These are phyloP conservation scores for Batrachochytrium dendrobatidis DNA, from an alignment of 371 early-diverging fungal genomes.

Conservation along the genomic window DNA sequence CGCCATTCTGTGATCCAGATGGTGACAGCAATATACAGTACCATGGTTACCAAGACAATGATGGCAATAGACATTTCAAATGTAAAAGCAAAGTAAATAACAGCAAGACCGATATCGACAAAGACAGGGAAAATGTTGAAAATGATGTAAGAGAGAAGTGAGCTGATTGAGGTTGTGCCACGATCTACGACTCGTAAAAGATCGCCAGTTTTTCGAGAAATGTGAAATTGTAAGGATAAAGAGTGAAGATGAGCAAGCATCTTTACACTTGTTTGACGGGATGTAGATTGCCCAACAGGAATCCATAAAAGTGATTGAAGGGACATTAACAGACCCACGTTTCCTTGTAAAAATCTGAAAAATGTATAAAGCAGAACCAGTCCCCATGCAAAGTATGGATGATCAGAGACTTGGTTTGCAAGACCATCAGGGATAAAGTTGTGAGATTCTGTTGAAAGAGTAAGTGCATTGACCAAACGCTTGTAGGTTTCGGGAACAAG, in stretches of 20 bases:
- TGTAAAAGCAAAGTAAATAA: conserved; percentile 56
- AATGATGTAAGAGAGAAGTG: conserved; percentile 69
- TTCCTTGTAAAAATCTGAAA: conserved; percentile 58
- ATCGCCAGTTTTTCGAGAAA: conserved; percentile 75
- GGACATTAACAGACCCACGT: conserved; percentile 68
- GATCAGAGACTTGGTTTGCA: conserved; percentile 1
- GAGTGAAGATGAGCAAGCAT: conserved; percentile 83
- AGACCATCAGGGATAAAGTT: conserved; percentile 14
- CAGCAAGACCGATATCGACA: conserved; percentile 79
- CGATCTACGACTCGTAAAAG: conserved; percentile 62
- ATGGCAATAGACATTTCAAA: conserved; percentile 77
- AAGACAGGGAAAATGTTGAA: conserved; percentile 86
- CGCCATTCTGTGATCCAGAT: conserved; percentile 88
- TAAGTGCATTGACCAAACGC: conserved; percentile 60
- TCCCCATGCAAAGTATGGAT: conserved; percentile 47
- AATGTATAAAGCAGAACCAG: conserved; percentile 62
- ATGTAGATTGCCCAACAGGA: conserved; percentile 83
- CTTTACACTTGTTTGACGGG: conserved; percentile 71
- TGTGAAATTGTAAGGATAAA: conserved; percentile 79
- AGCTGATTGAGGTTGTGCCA: conserved; percentile 57
- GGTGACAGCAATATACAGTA: conserved; percentile 72
- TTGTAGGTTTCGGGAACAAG: conserved; percentile 75
- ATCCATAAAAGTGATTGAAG: conserved; percentile 81
- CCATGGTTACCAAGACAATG: conserved; percentile 60
- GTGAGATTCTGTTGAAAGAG: conserved; percentile 9